phyloP scores from a whole-genome alignment of 148 eudicot genomes.

The Chenopodium quinoa region DNA sequence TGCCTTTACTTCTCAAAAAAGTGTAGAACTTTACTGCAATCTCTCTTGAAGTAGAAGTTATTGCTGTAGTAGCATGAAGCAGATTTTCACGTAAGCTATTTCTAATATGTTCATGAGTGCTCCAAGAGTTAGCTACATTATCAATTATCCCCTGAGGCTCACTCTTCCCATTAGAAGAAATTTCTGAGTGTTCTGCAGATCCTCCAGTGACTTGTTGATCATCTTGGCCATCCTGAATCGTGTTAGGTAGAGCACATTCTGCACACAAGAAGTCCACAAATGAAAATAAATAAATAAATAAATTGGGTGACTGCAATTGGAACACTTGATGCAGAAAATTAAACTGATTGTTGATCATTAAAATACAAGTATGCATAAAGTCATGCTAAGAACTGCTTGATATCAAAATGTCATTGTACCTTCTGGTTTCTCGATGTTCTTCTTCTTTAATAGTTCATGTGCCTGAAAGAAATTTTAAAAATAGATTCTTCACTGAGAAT shows the following conservation, averaged over 20 bases:
- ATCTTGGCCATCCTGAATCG: constrained; percentile 33
- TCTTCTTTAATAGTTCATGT: constrained; percentile 61
- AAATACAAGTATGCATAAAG: neutral
- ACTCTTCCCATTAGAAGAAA: constrained; percentile 23
- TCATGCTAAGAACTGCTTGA: neutral
- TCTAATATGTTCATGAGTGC: constrained; percentile 30
- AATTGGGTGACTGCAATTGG: neutral
- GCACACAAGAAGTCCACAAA: constrained; percentile 16
- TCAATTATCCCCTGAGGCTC: constrained; percentile 28
- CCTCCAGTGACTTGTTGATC: constrained; percentile 27
- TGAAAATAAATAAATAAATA: neutral
- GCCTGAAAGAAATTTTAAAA: constrained; percentile 55
- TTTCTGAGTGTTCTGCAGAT: constrained; percentile 31
- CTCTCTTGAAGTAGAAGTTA: constrained; percentile 40
- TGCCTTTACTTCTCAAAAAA: constrained; percentile 26
- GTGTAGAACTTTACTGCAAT: constrained; percentile 28
- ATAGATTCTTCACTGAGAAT: constrained; percentile 16
- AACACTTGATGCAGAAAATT: neutral
- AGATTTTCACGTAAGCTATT: constrained; percentile 25
- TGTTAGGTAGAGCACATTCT: constrained; percentile 27
- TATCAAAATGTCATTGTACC: constrained; percentile 33
- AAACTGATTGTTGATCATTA: neutral
- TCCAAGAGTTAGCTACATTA: constrained; percentile 24
- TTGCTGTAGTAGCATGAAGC: constrained; percentile 30
- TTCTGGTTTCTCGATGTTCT: constrained; percentile 56